Evolutionary conservation across 805 yeast species (phyloP), one percentile per base, ranked within the genome.

Genomic region (Saccharomycopsis schoenii): DNA sequence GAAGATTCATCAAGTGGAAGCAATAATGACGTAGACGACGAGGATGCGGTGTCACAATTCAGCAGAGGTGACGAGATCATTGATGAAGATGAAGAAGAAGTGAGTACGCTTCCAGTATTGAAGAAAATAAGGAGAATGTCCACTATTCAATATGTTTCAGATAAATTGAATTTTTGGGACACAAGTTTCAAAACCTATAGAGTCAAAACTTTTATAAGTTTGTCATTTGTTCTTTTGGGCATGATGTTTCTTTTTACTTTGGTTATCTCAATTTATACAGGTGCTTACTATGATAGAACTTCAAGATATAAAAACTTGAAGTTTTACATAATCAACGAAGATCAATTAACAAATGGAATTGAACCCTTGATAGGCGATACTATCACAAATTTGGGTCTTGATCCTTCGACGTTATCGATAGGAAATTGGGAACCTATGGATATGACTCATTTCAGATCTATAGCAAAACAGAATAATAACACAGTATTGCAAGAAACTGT

Each of bases 401-500:
- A 14, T 51, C 57, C 62, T 67, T 54, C 17, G 36, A 63, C 58
- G 11, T 58, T 24, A 58, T 59, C 40, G 29, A 64, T 17, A 24
- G 74, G 74, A 29, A 67, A 68, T 17, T 75, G 74, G 73, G 67
- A 68, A 15, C 60, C 73, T 17, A 64, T 69, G 55, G 67, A 70
- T 43, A 59, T 68, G 0, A 63, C 68, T 2, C 64, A 67, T 19
- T 72, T 73, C 58, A 61, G 63, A 39, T 65, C 60, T 17, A 66
- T 67, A 17, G 65, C 67, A 6, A 57, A 58, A 1, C 52, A 62
- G 15, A 60, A 66, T 37, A 64, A 69, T 60, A 63, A 60, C 63
- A 63, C 65, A 11, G 59, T 71, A 9, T 65, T 68, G 40, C 75
- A 74, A 3, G 79, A 80, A 64, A 68, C 84, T 21, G 41, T 70